phyloP scores from a whole-genome alignment of 1,284 basidiomycete species.

The Tranzscheliella williamsii region DNA sequence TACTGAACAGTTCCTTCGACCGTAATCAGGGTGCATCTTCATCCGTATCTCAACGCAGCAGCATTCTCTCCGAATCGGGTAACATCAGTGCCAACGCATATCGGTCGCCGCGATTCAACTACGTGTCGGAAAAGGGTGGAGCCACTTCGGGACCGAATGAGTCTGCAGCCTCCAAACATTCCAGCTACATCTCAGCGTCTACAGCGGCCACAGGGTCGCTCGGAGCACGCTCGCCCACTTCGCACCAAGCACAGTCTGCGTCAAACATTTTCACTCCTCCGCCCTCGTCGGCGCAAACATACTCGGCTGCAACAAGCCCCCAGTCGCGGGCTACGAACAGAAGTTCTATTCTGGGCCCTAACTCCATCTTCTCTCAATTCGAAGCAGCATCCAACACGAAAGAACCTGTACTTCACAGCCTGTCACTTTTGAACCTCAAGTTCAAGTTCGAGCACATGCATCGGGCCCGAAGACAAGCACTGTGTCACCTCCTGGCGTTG shows the following conservation, averaged over 20 bases:
- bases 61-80: slow-evolving; percentile 25
- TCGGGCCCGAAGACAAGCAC: slow-evolving; percentile 21
- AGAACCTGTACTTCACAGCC: slow-evolving; percentile 8
- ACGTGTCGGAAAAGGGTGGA: slow-evolving; percentile 18
- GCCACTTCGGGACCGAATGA: slow-evolving; percentile 36
- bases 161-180: slow-evolving; percentile 39
- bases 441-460: slow-evolving; percentile 53
- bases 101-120: slow-evolving; percentile 35
- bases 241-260: slow-evolving; percentile 14
- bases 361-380: slow-evolving; percentile 27
- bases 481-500: slow-evolving; percentile 49
- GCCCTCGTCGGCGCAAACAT: slow-evolving; percentile 16
- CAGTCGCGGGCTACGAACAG: slow-evolving; percentile 26
- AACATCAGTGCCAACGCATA: slow-evolving; percentile 3
- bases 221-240: slow-evolving; percentile 13
- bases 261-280: slow-evolving; percentile 22
- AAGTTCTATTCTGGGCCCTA: slow-evolving; percentile 27
- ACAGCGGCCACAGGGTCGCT: slow-evolving; percentile 12
- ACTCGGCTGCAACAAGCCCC: slow-evolving; percentile 33
- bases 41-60: slow-evolving; percentile 28
- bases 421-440: slow-evolving; percentile 45
- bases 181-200: slow-evolving; percentile 45
- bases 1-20: slow-evolving; percentile 3
- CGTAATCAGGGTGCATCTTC: slow-evolving; percentile 14
- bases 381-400: not conserved